A percentile compares a stretch with the other conserved stretches of the same genome.
phyloP scores from a whole-genome alignment of 768 basidiomycete genomes.

The Jaapia argillacea region DNA sequence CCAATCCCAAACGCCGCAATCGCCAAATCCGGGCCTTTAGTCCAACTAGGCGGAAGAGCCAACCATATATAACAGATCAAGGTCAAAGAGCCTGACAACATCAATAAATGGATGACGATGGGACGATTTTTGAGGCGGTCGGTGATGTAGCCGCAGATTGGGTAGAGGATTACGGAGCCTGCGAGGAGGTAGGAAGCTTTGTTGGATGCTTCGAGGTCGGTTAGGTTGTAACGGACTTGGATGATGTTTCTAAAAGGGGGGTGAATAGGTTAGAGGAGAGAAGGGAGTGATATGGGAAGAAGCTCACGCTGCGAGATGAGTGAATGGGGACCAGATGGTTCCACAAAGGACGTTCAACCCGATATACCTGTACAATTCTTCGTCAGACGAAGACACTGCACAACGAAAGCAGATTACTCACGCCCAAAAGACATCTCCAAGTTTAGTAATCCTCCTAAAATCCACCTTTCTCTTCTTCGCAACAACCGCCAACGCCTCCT shows the following conservation, averaged over 20 bases:
- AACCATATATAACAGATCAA: slow-evolving; percentile 59
- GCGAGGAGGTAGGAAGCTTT: slow-evolving; percentile 64
- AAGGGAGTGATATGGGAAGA: neutral
- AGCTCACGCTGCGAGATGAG: slow-evolving; percentile 63
- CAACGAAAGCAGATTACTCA: slow-evolving; percentile 33
- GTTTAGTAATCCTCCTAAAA: slow-evolving; percentile 45
- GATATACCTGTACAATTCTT: slow-evolving; percentile 57
- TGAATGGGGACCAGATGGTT: slow-evolving; percentile 69
- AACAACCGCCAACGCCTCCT: slow-evolving; percentile 51
- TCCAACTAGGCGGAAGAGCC: slow-evolving; percentile 45
- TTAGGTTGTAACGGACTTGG: slow-evolving; percentile 51
- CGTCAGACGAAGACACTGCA: too few relatives aligned
- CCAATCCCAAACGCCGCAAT: slow-evolving; percentile 54
- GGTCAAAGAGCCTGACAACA: slow-evolving; percentile 49
- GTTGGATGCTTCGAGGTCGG: slow-evolving; percentile 49
- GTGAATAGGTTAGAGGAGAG: neutral
- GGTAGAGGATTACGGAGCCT: slow-evolving; percentile 62
- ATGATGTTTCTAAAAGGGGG: slow-evolving; percentile 49
- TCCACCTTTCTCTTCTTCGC: slow-evolving; percentile 57
- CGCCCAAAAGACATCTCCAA: slow-evolving; percentile 78
- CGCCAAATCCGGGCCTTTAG: slow-evolving; percentile 49
- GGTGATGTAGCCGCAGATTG: slow-evolving; percentile 25
- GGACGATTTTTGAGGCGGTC: slow-evolving; percentile 48
- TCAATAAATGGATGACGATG: slow-evolving; percentile 47
- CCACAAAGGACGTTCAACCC: slow-evolving; percentile 70